Evolutionary conservation across 805 yeast species (phyloP).

Genomic region (Isabelozyma gotoi): DNA sequence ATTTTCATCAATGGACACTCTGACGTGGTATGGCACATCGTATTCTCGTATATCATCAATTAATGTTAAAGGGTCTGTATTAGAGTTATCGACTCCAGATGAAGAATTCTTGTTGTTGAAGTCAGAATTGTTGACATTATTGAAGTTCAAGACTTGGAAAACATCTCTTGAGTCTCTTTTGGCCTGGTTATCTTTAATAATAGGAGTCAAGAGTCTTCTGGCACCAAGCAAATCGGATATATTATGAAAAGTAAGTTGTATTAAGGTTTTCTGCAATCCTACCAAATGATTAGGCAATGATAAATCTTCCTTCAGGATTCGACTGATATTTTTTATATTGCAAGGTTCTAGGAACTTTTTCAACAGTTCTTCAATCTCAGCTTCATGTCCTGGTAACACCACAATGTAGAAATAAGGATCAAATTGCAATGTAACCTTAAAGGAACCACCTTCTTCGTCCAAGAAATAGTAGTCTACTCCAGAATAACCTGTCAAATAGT

Average conservation of each 20-base stretch:
- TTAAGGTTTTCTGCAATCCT: slow-evolving; percentile 64
- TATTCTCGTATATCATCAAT: slow-evolving; percentile 86
- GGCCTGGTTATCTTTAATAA: slow-evolving; percentile 64
- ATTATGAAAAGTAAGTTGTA: slow-evolving; percentile 74
- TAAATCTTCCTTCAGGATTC: slow-evolving; percentile 76
- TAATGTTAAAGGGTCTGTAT: slow-evolving; percentile 56
- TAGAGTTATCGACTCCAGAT: slow-evolving; percentile 12
- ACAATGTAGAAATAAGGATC: slow-evolving; percentile 85
- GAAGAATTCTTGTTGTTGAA: slow-evolving; percentile 28
- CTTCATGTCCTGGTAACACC: slow-evolving; percentile 57
- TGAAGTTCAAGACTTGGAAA: slow-evolving; percentile 55
- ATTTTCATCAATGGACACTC: slow-evolving; percentile 89
- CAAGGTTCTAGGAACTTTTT: slow-evolving; percentile 64
- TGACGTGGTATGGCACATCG: slow-evolving; percentile 94
- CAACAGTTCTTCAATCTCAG: slow-evolving; percentile 84
- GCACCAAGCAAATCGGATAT: slow-evolving; percentile 73
- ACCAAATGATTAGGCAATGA: slow-evolving; percentile 80
- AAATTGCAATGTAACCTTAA: slow-evolving; percentile 78
- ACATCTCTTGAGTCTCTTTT: slow-evolving; percentile 64
- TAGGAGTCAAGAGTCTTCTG: slow-evolving; percentile 65
- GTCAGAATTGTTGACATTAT: slow-evolving; percentile 18
- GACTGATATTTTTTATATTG: slow-evolving; percentile 50
- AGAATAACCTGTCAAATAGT: slow-evolving; percentile 64
- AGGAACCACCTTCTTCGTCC: slow-evolving; percentile 95
- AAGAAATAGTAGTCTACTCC: slow-evolving; percentile 94